Evolutionary conservation across 2,329 filamentous ascomycete genomes (phyloP).

Genomic region (Colletotrichum viniferum): DNA sequence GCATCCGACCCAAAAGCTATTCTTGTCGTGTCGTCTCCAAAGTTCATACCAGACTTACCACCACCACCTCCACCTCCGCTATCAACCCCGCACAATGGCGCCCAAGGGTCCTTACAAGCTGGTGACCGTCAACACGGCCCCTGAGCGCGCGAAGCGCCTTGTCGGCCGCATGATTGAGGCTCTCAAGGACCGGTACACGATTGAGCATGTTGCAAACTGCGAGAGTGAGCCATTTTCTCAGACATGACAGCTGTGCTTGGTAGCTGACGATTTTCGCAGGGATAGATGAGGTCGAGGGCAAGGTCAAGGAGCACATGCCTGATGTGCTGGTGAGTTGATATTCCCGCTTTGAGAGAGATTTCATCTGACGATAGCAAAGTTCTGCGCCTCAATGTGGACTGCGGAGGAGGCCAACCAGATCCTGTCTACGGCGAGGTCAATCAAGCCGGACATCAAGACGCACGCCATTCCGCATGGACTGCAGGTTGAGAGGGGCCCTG

Average conservation of each 20-base stretch:
- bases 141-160: constrained; percentile 66
- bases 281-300: constrained; percentile 59
- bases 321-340: constrained; percentile 30
- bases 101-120: constrained; percentile 64
- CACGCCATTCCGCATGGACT: constrained; percentile 58
- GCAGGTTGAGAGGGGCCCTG: constrained; percentile 56
- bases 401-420: constrained; percentile 52
- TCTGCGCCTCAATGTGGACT: constrained; percentile 62
- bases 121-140: constrained; percentile 71
- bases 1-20: not conserved
- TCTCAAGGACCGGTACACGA: constrained; percentile 67
- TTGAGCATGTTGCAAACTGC: constrained; percentile 66
- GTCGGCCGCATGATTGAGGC: constrained; percentile 65
- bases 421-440: constrained; percentile 43
- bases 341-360: not conserved
- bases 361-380: constrained; percentile 40
- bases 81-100: constrained; percentile 23
- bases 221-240: constrained; percentile 49
- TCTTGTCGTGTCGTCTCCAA: not conserved
- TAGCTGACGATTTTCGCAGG: constrained; percentile 33
- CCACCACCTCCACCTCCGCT: not conserved
- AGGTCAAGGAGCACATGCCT: constrained; percentile 44
- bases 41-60: not conserved
- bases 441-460: constrained; percentile 51
- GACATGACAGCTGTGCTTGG: not conserved